These are phyloP conservation scores for Crithidia brevicula DNA, from an alignment of 208 protist species.

Conservation along the genomic window DNA sequence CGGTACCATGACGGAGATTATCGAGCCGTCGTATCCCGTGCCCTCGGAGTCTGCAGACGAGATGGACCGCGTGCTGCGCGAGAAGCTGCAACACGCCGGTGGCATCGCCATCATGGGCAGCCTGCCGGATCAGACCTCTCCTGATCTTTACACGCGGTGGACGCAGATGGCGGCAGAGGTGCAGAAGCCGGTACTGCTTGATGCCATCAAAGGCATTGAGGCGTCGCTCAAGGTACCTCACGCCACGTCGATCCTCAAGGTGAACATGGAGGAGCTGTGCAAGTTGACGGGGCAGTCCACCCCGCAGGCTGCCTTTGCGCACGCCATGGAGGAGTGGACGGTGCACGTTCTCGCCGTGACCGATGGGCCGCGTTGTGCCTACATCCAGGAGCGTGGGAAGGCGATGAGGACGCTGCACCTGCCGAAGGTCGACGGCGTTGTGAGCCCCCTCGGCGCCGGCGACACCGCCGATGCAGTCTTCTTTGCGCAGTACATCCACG, in stretches of 20 bases:
- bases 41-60: conserved; percentile 26
- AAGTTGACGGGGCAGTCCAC: conserved; percentile 27
- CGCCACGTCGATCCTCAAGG: conserved; percentile 35
- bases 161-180: conserved; percentile 26
- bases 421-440: conserved; percentile 27
- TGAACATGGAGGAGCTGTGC: conserved; percentile 37
- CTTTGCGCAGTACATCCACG: conserved; percentile 31
- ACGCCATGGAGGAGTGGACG: conserved; percentile 36
- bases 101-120: conserved; percentile 47
- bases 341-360: conserved; percentile 39
- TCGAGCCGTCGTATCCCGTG: conserved; percentile 36
- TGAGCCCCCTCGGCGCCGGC: conserved; percentile 43
- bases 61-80: conserved; percentile 20
- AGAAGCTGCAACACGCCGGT: conserved; percentile 15
- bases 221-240: conserved; percentile 27
- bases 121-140: conserved; percentile 31
- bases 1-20: conserved; percentile 48
- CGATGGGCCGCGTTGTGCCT: conserved; percentile 28
- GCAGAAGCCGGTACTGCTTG: conserved; percentile 37
- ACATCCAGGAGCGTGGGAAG: conserved; percentile 27
- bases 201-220: conserved; percentile 44
- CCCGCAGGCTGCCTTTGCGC: conserved; percentile 30
- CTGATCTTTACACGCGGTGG: conserved; percentile 39
- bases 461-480: conserved; percentile 47
- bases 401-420: conserved; percentile 18